phyloP scores from a whole-genome alignment of 768 basidiomycete genomes.

The Crucibulum laeve region DNA sequence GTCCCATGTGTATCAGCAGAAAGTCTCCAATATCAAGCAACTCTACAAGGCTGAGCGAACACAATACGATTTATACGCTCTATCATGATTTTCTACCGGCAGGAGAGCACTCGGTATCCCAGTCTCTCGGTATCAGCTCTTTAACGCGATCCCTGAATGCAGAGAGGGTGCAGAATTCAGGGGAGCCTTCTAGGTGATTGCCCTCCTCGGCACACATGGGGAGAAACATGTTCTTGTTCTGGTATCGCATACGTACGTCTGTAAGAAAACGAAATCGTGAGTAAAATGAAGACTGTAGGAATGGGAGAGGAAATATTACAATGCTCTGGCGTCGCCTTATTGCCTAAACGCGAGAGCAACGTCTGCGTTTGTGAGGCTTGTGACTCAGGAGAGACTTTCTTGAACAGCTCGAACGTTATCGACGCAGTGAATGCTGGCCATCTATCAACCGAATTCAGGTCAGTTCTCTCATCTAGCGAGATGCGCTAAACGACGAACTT shows the following conservation, averaged over 20 bases:
- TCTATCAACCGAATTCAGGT: constrained; percentile 22
- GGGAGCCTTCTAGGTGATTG: constrained; percentile 63
- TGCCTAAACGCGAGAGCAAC: constrained; percentile 23
- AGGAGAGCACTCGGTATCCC: constrained; percentile 59
- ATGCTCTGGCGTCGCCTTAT: constrained; percentile 14
- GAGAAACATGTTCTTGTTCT: constrained; percentile 58
- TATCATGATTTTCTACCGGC: constrained; percentile 14
- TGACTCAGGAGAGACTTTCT: constrained; percentile 18
- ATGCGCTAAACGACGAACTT: constrained; percentile 32
- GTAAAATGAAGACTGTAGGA: background rate
- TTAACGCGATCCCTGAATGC: constrained; percentile 60
- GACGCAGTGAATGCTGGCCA: constrained; percentile 78
- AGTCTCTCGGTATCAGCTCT: constrained; percentile 63
- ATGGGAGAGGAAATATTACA: constrained; percentile 18
- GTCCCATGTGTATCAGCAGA: too few relatives aligned
- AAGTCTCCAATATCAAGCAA: too few relatives aligned
- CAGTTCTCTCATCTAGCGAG: background rate
- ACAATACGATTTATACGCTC: too few relatives aligned
- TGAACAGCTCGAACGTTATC: constrained; percentile 73
- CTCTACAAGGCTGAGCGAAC: too few relatives aligned
- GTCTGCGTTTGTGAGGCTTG: constrained; percentile 6
- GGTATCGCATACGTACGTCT: constrained; percentile 76
- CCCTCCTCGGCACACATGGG: constrained; percentile 64
- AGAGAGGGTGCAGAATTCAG: constrained; percentile 68
- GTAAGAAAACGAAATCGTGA: constrained; percentile 1